Conservation (phyloP, 345 rosid genomes). For the Litchi chinensis region DNA sequence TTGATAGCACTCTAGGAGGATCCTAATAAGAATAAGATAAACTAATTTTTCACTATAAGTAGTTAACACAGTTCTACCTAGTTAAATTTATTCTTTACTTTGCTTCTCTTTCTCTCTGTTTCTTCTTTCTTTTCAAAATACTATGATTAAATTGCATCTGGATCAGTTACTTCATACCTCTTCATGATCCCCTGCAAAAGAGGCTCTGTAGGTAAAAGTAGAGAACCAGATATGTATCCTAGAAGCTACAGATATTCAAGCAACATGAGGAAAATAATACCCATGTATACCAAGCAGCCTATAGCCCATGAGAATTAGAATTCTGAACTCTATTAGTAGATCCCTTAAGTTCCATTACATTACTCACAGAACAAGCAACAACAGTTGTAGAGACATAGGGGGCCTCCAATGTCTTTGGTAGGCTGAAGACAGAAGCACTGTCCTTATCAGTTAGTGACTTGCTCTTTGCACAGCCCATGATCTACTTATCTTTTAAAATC, state of each 20-base stretch:
- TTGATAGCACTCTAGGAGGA: neutral
- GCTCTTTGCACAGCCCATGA: neutral
- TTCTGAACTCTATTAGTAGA: neutral
- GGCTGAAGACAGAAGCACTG: neutral
- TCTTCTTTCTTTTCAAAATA: neutral
- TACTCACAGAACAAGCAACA: neutral
- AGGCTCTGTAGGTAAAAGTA: neutral
- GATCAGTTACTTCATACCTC: neutral
- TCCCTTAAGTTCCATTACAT: neutral
- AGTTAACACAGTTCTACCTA: neutral
- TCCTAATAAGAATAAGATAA: neutral
- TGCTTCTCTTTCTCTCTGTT: neutral
- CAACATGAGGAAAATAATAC: neutral
- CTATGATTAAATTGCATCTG: neutral
- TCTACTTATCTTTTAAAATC: neutral
- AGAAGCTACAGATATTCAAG: neutral
- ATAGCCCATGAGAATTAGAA: neutral
- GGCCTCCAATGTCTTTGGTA: neutral
- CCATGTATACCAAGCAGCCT: neutral
- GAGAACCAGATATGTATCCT: neutral
- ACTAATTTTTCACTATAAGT: neutral
- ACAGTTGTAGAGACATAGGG: neutral
- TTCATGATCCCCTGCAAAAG: neutral
- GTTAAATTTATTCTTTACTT: neutral
- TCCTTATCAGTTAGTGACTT: neutral